Base-by-base conservation (phyloP, 164 flowering plant genomes). In the Stephania yunnanensis region DNA sequence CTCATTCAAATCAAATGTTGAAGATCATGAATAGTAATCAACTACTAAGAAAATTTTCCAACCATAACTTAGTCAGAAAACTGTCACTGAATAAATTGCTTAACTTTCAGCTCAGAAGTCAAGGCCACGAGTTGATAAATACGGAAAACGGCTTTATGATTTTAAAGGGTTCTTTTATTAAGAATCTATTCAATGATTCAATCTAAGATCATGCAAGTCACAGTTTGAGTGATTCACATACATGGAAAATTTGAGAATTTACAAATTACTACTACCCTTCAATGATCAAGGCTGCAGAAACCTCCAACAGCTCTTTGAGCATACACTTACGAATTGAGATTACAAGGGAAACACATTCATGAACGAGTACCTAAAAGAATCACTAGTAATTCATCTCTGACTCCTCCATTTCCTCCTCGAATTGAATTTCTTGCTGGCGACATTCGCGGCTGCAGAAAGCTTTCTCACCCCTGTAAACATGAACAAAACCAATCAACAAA, bases 381-480 rank as follows among this genome's bases (percentile, higher is more conserved):
- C 83, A 68, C 15, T 50, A 36, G 4, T 36, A 50, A 9, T 81
- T 80, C 7, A 79, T 15, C n/a, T 75, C 78, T 72, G 72, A 44
- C 46, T 86, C 83, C 76, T 86, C 88, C 78, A 77, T 77, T 73
- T 79, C 87, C 79, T 86, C 96, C 10, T 90, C 97, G 22, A 85
- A 70, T 67, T 86, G 36, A 80, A 94, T 89, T 87, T 88, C 94
- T 81, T 87, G 81, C 73, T 77, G 74, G 19, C 95, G 84, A 86
- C 98, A 94, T 78, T 87, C 91, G 2, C 76, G 50, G 78, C 98
- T 94, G 92, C 98, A 94, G 78, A 94, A 94, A 42, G 97, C 95
- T 73, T 89, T 90, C 86, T 93, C 97, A 0, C 97, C 98, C 76
- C 98, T 89, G 86, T 61, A 80, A 66, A 1, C 10, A 64, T 75